These are phyloP conservation scores for Pneumocystis oryctolagi DNA, from an alignment of 1,139 yeast genomes.

Conservation along the genomic window DNA sequence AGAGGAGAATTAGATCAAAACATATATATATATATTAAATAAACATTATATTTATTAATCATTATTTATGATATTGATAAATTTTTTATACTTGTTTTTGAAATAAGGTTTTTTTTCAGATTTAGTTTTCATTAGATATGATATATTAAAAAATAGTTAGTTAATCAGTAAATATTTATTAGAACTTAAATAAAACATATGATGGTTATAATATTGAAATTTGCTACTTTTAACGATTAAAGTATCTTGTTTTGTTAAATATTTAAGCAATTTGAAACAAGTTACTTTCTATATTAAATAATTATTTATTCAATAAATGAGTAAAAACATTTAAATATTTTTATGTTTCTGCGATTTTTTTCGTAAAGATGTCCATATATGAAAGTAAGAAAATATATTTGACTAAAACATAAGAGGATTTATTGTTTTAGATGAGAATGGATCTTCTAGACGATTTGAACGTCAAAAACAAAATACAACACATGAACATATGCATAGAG, in stretches of 20 bases:
- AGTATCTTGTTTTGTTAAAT: no score
- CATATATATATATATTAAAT: not conserved
- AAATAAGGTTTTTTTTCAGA: not conserved
- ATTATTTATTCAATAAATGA: not conserved
- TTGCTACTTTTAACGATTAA: no score
- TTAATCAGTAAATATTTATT: no score
- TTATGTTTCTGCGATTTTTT: not conserved
- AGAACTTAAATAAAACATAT: no score
- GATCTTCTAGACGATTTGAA: not conserved
- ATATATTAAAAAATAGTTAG: not conserved
- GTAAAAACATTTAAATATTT: not conserved
- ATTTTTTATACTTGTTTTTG: not conserved
- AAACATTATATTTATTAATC: not conserved
- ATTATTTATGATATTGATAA: not conserved
- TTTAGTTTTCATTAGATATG: not conserved
- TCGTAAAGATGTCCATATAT: not conserved
- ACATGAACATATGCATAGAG: not conserved
- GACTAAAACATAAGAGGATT: not conserved
- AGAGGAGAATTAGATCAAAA: not conserved
- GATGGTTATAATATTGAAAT: no score
- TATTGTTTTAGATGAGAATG: not conserved
- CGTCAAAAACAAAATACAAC: not conserved
- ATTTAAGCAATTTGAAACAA: no score
- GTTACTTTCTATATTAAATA: not conserved
- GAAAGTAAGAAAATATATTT: not conserved